Evolutionary conservation across 805 yeast species (phyloP).

Genomic region (Ogataea angusta): DNA sequence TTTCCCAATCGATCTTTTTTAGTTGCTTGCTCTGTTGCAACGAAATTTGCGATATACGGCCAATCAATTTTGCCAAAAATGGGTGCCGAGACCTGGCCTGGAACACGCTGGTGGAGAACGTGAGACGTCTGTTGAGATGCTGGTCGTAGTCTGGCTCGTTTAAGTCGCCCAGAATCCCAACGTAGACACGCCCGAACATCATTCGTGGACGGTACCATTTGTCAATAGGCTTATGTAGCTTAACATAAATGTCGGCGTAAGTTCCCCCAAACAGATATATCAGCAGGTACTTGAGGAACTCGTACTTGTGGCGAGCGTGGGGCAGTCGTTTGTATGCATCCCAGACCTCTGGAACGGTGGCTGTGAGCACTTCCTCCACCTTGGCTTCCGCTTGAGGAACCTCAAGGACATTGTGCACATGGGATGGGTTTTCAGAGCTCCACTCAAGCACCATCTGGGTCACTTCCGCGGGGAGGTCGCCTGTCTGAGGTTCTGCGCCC

Average conservation of each 20-base stretch:
- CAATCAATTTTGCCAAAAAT: slow-evolving; percentile 24
- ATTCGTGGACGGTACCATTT: slow-evolving; percentile 21
- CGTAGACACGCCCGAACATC: slow-evolving; percentile 14
- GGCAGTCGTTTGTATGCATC: slow-evolving; percentile 47
- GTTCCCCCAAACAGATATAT: slow-evolving; percentile 52
- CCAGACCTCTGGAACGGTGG: slow-evolving; percentile 43
- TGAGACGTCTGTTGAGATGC: slow-evolving; percentile 20
- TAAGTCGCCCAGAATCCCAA: slow-evolving; percentile 23
- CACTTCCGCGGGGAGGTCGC: slow-evolving; percentile 9
- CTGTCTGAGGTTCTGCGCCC: slow-evolving; percentile 8
- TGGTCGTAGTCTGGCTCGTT: slow-evolving; percentile 18
- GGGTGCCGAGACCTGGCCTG: slow-evolving; percentile 24
- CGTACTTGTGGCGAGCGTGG: slow-evolving; percentile 43
- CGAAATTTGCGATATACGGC: slow-evolving; percentile 21
- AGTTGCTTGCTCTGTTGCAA: slow-evolving; percentile 13
- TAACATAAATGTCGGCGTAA: slow-evolving; percentile 53
- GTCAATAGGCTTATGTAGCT: slow-evolving; percentile 39
- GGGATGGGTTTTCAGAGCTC: slow-evolving; percentile 9
- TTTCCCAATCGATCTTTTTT: slow-evolving; percentile 17
- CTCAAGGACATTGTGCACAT: slow-evolving; percentile 9
- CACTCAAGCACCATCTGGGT: slow-evolving; percentile 6
- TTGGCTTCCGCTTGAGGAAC: slow-evolving; percentile 9
- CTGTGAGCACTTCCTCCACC: slow-evolving; percentile 11
- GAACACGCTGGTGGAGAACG: slow-evolving; percentile 22
- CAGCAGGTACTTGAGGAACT: slow-evolving; percentile 50